Conservation (phyloP, 148 eudicot species). For the Silene uniflora region DNA sequence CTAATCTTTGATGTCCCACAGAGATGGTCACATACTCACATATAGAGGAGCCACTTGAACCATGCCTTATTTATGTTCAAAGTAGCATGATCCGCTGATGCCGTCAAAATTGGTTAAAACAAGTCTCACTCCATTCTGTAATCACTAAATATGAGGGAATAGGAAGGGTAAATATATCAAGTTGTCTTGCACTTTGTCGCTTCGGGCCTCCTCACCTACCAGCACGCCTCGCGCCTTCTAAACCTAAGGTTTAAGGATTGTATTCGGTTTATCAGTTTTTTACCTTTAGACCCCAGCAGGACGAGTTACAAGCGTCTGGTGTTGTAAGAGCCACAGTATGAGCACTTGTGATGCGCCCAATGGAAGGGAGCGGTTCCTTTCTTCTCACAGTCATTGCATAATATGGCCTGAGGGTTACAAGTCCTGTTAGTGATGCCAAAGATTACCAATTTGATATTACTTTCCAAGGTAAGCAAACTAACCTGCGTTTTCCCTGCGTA, state of each 20-base stretch:
- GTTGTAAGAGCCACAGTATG: constrained; percentile 79
- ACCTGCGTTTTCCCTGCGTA: constrained; percentile 80
- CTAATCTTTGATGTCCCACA: constrained; percentile 12
- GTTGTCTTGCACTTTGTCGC: background rate
- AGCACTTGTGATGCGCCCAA: constrained; percentile 81
- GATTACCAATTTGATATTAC: background rate
- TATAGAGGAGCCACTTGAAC: background rate
- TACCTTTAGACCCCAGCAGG: constrained; percentile 1
- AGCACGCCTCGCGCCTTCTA: too few species aligned
- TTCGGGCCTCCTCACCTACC: too few species aligned
- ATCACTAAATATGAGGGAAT: background rate
- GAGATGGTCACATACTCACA: constrained; percentile 1
- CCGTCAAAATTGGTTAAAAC: constrained; percentile 20
- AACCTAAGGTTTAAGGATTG: background rate
- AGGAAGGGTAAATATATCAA: background rate
- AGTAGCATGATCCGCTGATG: constrained; percentile 16
- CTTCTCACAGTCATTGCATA: constrained; percentile 92
- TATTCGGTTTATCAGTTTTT: constrained; percentile 10
- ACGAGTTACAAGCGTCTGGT: constrained; percentile 56
- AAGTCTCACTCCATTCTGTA: background rate
- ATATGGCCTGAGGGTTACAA: constrained; percentile 50
- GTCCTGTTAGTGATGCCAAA: constrained; percentile 7
- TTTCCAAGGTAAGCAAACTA: constrained; percentile 18
- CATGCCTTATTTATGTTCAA: constrained; percentile 15
- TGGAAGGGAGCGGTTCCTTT: constrained; percentile 72